phyloP scores from a whole-genome alignment of 108 stramenopile genomes.

The Stephanodiscus minutulus region DNA sequence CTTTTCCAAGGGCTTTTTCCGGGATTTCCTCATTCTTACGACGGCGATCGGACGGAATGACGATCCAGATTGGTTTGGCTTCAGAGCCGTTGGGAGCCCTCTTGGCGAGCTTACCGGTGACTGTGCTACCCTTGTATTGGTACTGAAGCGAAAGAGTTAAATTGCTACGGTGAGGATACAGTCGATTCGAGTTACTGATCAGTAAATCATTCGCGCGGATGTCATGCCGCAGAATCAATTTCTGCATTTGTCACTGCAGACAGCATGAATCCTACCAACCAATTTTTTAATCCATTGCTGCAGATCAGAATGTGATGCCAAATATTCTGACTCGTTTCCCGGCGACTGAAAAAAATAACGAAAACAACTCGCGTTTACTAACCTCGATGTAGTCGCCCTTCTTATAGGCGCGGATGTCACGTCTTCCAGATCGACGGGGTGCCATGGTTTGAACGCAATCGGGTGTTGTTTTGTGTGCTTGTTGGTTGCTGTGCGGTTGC shows the following conservation, averaged over 20 bases:
- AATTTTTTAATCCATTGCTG: not conserved
- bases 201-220: not conserved
- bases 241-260: not conserved
- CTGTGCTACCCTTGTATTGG: constrained; percentile 39
- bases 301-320: not conserved
- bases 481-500: too few relatives aligned
- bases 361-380: not conserved
- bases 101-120: constrained; percentile 35
- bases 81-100: constrained; percentile 15
- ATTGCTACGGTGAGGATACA: not conserved
- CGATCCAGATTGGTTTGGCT: constrained; percentile 33
- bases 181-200: not conserved
- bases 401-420: constrained; percentile 22
- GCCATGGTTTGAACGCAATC: constrained; percentile 6
- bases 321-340: not conserved
- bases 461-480: constrained; percentile 7
- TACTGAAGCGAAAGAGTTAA: constrained; percentile 16
- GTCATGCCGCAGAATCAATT: not conserved
- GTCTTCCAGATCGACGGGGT: constrained; percentile 26
- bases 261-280: not conserved
- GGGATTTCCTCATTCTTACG: constrained; percentile 44
- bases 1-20: constrained; percentile 27
- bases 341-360: too few relatives aligned
- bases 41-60: constrained; percentile 34
- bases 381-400: constrained; percentile 45